phyloP scores from a whole-genome alignment of 1,284 basidiomycete genomes.

The Ceratobasidium sp. region DNA sequence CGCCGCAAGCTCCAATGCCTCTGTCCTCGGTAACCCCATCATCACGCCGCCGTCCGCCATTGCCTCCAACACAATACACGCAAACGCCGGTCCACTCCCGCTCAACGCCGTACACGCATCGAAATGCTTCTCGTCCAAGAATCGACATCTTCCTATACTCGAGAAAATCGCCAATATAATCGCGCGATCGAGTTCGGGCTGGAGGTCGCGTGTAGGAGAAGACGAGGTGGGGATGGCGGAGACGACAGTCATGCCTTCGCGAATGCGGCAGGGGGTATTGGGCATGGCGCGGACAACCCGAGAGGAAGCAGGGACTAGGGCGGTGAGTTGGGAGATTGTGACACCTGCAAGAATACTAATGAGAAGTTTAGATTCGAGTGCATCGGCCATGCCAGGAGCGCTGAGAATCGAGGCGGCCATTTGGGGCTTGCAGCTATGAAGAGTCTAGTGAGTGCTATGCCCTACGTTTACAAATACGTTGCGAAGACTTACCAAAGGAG shows the following conservation, averaged over 20 bases:
- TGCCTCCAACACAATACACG: conserved; percentile 96
- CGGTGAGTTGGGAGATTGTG: conserved; percentile 84
- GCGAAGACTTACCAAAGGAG: conserved; percentile 79
- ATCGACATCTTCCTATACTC: conserved; percentile 92
- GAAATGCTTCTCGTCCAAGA: conserved; percentile 97
- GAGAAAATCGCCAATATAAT: conserved; percentile 94
- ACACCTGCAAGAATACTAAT: conserved; percentile 98
- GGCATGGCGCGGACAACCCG: conserved; percentile 97
- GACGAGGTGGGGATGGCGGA: conserved; percentile 70
- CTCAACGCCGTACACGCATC: conserved; percentile 98
- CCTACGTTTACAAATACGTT: neutral
- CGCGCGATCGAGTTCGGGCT: conserved; percentile 72
- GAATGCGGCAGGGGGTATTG: conserved; percentile 98
- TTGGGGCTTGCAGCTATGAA: conserved; percentile 91
- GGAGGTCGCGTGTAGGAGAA: conserved; percentile 53
- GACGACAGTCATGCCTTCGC: conserved; percentile 97
- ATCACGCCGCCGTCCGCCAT: conserved; percentile 99
- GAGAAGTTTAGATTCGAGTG: conserved; percentile 89
- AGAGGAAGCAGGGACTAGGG: conserved; percentile 82
- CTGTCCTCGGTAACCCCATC: conserved; percentile 97
- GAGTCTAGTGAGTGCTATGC: conserved; percentile 4
- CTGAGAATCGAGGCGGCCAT: conserved; percentile 82
- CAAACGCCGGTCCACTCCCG: conserved; percentile 97
- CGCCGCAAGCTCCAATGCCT: conserved; percentile 94
- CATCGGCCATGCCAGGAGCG: conserved; percentile 87